phyloP scores from a whole-genome alignment of 139 green algal species.

The Volvox reticuliferus region DNA sequence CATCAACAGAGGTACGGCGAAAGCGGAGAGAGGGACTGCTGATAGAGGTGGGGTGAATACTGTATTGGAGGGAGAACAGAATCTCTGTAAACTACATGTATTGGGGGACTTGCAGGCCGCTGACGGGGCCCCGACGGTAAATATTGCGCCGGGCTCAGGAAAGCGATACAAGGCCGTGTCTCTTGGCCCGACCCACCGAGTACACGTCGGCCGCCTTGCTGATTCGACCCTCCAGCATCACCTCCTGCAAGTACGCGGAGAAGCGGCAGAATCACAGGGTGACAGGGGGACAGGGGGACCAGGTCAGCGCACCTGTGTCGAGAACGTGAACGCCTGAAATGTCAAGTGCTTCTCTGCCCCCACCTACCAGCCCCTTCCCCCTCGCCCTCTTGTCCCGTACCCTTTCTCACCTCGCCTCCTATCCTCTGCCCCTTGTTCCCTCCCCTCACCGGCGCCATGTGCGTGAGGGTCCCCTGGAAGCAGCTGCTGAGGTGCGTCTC shows the following conservation, averaged over 20 bases:
- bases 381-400: not conserved
- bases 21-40: not conserved
- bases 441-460: slow-evolving; percentile 54
- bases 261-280: not conserved
- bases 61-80: no score
- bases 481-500: slow-evolving; percentile 59
- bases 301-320: no score
- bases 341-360: not conserved
- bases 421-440: not conserved
- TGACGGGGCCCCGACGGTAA: no score
- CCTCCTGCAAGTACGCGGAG: slow-evolving; percentile 19
- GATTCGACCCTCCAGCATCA: slow-evolving; percentile 60
- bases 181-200: slow-evolving; percentile 31
- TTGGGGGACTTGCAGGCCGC: no score
- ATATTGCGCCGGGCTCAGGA: no score
- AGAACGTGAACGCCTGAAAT: no score
- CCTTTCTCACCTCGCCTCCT: not conserved
- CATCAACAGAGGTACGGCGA: slow-evolving; percentile 3
- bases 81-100: no score
- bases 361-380: not conserved
- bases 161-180: no score
- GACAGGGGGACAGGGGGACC: not conserved
- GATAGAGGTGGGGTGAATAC: not conserved
- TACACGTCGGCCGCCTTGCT: slow-evolving; percentile 65
- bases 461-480: slow-evolving; percentile 63